Conservation (phyloP, 257 asterid species). For the Solanum virginianum region DNA sequence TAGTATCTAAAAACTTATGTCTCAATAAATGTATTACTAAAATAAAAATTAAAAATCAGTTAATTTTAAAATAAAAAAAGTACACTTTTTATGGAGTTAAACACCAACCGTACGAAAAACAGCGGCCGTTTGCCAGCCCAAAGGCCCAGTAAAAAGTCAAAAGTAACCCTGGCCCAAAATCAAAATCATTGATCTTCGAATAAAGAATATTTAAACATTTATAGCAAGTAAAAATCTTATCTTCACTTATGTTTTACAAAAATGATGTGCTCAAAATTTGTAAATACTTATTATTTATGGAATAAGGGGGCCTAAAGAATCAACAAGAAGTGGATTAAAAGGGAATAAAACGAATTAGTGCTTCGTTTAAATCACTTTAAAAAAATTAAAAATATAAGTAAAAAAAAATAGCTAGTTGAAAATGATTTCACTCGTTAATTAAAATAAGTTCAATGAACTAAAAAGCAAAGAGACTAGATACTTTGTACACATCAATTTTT, state of each 20-base stretch:
- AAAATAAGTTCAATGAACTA: background rate
- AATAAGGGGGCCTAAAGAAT: background rate
- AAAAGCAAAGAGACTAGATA: background rate
- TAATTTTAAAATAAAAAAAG: too few relatives aligned
- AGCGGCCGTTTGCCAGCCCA: background rate
- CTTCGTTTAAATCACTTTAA: background rate
- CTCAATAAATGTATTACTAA: too few relatives aligned
- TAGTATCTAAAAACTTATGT: too few relatives aligned
- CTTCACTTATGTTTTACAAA: background rate
- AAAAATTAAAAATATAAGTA: background rate
- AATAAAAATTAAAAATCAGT: too few relatives aligned
- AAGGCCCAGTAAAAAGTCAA: conserved; percentile 1
- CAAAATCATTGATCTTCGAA: background rate
- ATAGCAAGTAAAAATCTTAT: background rate
- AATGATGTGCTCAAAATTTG: background rate
- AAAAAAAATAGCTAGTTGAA: background rate
- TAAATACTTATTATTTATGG: background rate
- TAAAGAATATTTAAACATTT: background rate
- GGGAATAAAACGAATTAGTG: background rate
- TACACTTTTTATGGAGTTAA: background rate
- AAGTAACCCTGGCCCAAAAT: background rate
- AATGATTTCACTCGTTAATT: background rate
- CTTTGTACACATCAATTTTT: background rate
- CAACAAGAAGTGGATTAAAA: background rate
- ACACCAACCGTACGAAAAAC: background rate